Conservation (phyloP, 73 alveolate genomes). For the Paramecium tetraurelia region DNA sequence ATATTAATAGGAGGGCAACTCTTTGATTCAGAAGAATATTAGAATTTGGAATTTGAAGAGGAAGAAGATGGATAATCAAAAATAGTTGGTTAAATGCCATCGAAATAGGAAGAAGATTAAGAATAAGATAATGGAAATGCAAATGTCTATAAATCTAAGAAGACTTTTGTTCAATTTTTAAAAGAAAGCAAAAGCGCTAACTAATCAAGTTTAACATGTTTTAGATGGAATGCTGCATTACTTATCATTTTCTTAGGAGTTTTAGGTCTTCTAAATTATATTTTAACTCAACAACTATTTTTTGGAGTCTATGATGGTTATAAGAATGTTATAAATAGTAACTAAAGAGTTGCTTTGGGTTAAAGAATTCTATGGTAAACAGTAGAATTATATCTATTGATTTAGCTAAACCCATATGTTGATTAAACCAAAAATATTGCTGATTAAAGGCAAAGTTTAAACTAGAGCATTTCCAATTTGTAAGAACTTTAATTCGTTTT, state of each 20-base stretch:
- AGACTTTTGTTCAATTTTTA: not conserved
- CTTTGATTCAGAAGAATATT: constrained; percentile 43
- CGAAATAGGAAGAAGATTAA: constrained; percentile 46
- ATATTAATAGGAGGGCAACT: not conserved
- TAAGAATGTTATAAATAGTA: not conserved
- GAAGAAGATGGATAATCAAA: constrained; percentile 48
- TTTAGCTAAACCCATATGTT: not conserved
- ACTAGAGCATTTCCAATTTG: not conserved
- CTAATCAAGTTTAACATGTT: constrained; percentile 28
- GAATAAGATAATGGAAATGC: constrained; percentile 47
- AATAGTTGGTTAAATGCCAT: not conserved
- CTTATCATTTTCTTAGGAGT: not conserved
- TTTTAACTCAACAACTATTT: not conserved
- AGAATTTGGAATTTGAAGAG: constrained; percentile 21
- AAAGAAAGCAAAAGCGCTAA: constrained; percentile 32
- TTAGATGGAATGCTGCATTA: constrained; percentile 36
- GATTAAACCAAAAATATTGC: not conserved
- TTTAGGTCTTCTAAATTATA: not conserved
- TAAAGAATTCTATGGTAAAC: not conserved
- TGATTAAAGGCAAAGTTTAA: not conserved
- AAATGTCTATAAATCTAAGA: constrained; percentile 33
- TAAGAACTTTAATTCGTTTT: not conserved
- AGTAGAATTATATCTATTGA: not conserved
- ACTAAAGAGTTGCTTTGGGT: constrained; percentile 26
- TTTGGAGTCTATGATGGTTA: not conserved